Percentiles rank a stretch among this genome's conserved stretches.
These are phyloP conservation scores for Solanum dulcamara DNA, from an alignment of 257 asterid species.

Conservation along the genomic window DNA sequence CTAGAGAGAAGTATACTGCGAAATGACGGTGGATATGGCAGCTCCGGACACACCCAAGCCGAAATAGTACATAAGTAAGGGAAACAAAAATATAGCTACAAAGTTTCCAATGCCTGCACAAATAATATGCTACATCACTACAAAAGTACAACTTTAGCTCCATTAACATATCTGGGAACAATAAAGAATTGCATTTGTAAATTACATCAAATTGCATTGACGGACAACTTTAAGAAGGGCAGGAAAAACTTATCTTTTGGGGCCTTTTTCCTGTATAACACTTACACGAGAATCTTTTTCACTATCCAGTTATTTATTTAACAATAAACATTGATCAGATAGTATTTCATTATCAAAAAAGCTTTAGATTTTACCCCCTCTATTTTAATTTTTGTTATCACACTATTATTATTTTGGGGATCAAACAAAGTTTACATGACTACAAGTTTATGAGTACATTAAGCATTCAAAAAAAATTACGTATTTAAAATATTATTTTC, in stretches of 20 bases:
- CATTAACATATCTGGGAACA: background rate
- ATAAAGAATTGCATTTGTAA: background rate
- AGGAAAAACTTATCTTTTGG: background rate
- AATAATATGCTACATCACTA: background rate
- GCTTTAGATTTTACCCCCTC: background rate
- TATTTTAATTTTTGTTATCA: background rate
- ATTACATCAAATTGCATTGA: background rate
- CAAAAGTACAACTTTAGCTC: background rate
- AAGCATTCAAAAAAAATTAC: background rate
- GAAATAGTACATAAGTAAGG: constrained; percentile 52
- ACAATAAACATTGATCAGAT: background rate
- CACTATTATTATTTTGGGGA: background rate
- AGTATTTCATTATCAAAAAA: background rate
- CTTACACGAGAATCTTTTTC: background rate
- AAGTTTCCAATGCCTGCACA: constrained; percentile 81
- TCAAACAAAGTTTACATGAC: background rate
- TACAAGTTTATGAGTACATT: background rate
- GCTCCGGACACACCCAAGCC: constrained; percentile 88
- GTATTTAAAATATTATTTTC: background rate
- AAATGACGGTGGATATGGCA: constrained; percentile 79
- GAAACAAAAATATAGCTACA: constrained; percentile 65
- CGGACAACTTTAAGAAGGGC: background rate
- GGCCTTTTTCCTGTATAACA: background rate
- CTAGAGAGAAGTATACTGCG: constrained; percentile 53
- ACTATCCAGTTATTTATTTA: background rate